These are phyloP conservation scores for Rutstroemia sp. DNA, from an alignment of 2,329 filamentous ascomycete genomes.

Conservation along the genomic window DNA sequence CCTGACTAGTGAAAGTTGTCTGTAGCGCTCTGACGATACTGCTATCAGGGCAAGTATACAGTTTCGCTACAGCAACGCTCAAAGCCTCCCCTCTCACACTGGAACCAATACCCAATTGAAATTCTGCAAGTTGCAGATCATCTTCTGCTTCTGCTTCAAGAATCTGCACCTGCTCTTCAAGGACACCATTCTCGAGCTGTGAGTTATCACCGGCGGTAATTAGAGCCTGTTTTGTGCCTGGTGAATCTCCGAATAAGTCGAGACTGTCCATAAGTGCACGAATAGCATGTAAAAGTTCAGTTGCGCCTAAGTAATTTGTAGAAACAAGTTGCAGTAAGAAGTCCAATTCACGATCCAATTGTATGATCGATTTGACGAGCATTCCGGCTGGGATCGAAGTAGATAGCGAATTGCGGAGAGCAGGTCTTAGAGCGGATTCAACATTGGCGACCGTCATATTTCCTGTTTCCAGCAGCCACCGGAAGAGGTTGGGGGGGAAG, in stretches of 20 bases:
- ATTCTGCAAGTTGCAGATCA: constrained; percentile 61
- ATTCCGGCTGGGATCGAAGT: constrained; percentile 47
- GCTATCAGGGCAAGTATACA: constrained; percentile 56
- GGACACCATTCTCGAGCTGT: constrained; percentile 13
- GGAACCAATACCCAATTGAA: constrained; percentile 57
- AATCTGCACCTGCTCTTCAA: constrained; percentile 36
- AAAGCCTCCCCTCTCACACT: constrained; percentile 56
- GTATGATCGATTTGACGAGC: constrained; percentile 52
- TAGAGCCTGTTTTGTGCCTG: constrained; percentile 18
- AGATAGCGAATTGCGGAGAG: constrained; percentile 31
- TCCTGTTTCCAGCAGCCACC: constrained; percentile 53
- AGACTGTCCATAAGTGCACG: constrained; percentile 62
- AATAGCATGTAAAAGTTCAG: constrained; percentile 60
- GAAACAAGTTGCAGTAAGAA: constrained; percentile 59
- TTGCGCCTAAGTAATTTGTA: constrained; percentile 55
- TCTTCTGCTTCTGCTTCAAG: constrained; percentile 54
- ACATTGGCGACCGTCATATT: constrained; percentile 54
- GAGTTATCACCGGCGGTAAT: constrained; percentile 21
- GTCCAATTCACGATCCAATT: constrained; percentile 61
- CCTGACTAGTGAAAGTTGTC: constrained; percentile 54
- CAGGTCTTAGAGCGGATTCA: constrained; percentile 47
- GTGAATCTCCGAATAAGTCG: constrained; percentile 38
- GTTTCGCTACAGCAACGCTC: constrained; percentile 60
- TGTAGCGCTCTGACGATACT: constrained; percentile 58
- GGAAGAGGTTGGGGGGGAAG: constrained; percentile 43